These are phyloP conservation scores for Pholiota molesta DNA, from an alignment of 768 basidiomycete genomes.

Conservation along the genomic window DNA sequence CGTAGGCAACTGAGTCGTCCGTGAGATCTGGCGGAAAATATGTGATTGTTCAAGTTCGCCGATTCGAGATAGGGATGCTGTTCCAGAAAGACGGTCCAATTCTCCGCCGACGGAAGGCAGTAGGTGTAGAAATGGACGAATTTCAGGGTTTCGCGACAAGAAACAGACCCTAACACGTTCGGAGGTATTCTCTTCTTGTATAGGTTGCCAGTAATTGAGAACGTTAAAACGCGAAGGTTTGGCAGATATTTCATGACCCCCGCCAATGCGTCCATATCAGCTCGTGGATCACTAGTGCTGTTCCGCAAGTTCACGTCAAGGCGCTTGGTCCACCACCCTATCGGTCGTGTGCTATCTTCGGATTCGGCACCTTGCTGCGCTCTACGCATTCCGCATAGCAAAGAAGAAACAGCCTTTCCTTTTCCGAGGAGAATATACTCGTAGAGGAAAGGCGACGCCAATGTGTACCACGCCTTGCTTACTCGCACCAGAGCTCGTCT, in stretches of 20 bases:
- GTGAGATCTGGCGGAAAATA: background rate
- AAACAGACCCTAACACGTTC: conserved; percentile 7
- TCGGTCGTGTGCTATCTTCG: background rate
- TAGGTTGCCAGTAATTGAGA: conserved; percentile 14
- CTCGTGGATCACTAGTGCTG: background rate
- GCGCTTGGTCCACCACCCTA: conserved; percentile 28
- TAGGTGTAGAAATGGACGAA: conserved; percentile 19
- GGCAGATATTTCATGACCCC: conserved; percentile 17
- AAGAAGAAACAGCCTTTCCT: conserved; percentile 12
- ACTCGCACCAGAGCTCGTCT: conserved; percentile 23
- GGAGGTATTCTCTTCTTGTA: conserved; percentile 1
- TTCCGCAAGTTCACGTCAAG: conserved; percentile 25
- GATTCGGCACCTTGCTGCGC: background rate
- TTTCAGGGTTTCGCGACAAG: conserved; percentile 16
- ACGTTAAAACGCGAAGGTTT: conserved; percentile 25
- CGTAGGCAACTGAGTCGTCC: too few species aligned
- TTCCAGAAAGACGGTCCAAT: conserved; percentile 19
- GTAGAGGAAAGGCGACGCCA: conserved; percentile 25
- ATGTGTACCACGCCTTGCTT: conserved; percentile 24
- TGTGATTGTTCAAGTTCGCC: conserved; percentile 4
- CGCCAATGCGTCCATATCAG: conserved; percentile 10
- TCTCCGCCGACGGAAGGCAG: background rate
- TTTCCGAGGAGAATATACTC: conserved; percentile 24
- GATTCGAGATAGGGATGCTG: conserved; percentile 18
- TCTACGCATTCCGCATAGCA: conserved; percentile 10